Evolutionary conservation across 768 basidiomycete genomes (phyloP).

Genomic region (Trametes coccinea): DNA sequence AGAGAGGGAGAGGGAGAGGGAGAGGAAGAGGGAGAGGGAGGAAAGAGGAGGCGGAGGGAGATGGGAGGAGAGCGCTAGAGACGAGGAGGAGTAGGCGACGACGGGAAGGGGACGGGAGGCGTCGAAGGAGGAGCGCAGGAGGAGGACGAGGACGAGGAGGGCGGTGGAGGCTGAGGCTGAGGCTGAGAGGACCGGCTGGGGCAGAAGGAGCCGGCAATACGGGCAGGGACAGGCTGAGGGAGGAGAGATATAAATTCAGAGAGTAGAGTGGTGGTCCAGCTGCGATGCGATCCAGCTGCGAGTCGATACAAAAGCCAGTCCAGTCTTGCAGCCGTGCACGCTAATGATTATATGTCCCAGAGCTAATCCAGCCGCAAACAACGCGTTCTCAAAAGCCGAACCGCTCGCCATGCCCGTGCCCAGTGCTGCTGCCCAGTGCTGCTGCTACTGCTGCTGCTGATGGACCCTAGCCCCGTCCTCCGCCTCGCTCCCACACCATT

Average conservation of each 20-base stretch:
- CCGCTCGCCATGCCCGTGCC: too few relatives aligned
- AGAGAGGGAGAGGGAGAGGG: conserved; percentile 18
- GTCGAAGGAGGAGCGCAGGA: background rate
- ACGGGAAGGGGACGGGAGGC: background rate
- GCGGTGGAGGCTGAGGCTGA: background rate
- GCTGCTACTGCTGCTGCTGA: too few relatives aligned
- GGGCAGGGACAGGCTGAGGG: background rate
- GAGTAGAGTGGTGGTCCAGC: background rate
- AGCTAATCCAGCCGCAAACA: background rate
- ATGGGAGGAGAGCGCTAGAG: background rate
- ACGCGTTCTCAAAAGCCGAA: background rate
- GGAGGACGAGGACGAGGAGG: background rate
- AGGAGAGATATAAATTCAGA: background rate
- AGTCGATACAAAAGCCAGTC: too few relatives aligned
- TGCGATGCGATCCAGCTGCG: background rate
- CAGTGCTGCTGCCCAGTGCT: too few relatives aligned
- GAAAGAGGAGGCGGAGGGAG: conserved; percentile 5
- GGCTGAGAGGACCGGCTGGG: background rate
- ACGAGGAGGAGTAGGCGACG: conserved; percentile 14
- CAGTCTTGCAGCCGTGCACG: too few relatives aligned
- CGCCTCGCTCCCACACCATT: background rate
- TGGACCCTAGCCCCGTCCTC: too few relatives aligned
- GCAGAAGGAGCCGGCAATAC: background rate
- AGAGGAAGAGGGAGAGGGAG: background rate
- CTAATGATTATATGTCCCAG: too few relatives aligned